Conservation (phyloP, 441 rosid species). For the Breynia disticha region DNA sequence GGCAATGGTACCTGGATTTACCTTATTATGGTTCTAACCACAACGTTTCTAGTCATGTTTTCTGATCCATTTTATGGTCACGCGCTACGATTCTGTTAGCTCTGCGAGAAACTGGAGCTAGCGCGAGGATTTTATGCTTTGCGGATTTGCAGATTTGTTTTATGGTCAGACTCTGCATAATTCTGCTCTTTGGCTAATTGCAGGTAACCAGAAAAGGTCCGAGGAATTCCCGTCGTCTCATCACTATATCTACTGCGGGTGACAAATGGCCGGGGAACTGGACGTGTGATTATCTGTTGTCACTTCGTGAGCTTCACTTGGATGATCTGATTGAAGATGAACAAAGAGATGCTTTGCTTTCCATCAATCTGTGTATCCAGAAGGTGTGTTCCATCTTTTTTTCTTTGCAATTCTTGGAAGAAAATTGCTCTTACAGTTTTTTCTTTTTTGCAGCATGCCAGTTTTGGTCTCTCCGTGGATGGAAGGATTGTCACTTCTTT, state of each 20-base stretch:
- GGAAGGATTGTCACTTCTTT: conserved; percentile 63
- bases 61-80: not conserved
- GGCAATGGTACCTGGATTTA: conserved; percentile 8
- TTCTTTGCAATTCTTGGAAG: not conserved
- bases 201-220: conserved; percentile 26
- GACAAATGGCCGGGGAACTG: conserved; percentile 64
- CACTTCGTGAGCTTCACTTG: conserved; percentile 51
- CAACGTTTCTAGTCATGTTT: not conserved
- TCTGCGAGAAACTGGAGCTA: no score
- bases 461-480: conserved; percentile 75
- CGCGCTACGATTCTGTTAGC: not conserved
- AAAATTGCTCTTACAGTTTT: not conserved
- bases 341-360: conserved; percentile 33
- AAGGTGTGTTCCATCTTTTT: conserved; percentile 28
- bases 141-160: no score
- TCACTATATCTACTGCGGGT: conserved; percentile 50
- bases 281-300: conserved; percentile 42
- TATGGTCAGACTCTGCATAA: no score
- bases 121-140: no score
- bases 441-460: conserved; percentile 43
- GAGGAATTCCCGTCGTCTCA: conserved; percentile 33
- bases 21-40: not conserved
- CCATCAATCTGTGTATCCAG: conserved; percentile 43
- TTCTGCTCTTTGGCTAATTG: conserved; percentile 1
- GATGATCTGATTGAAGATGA: conserved; percentile 59